Base-by-base conservation (phyloP, 768 basidiomycete genomes). In the Polyporus arcularius region DNA sequence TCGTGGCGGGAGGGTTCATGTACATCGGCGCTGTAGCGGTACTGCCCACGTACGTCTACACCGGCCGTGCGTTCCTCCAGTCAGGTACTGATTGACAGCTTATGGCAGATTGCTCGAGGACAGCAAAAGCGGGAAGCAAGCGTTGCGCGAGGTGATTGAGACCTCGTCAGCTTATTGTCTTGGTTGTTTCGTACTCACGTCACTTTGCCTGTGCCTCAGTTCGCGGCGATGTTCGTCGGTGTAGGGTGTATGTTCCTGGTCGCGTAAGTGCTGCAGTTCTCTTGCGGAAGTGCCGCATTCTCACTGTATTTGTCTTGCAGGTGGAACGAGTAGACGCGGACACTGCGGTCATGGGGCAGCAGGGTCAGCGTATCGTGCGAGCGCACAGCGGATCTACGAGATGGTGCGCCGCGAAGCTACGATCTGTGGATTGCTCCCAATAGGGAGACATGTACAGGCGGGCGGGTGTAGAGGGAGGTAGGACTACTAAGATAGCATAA, bases 1-100 rank as follows among this genome's bases (percentile, higher is more conserved):
- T 92, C 70, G 92, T 93, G 47, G 92, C 92, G 38, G 92, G 92
- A 64, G 93, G 93, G 16, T 97, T 96, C 78, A 77, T 96, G 68
- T 96, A 95, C 75, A 95, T 96, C 70, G 94, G 93, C 30, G 91
- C 92, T 32, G 94, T 96, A 58, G 92, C 93, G 50, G 93, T 95
- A 61, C 77, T 95, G 61, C 94, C 94, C 67, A 92, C 90, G 91
- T 93, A 81, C 70, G 90, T 81, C 62, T 55, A 43, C 51, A 42
- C n/a, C 14, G 5, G 31, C 15, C 26, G 31, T 58, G 50, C 18
- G 57, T 47, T 64, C 40, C 12, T 53, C 52, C 39, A 5, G 53
- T 12, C 18, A 18, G n/a, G 16, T 30, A 5, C 41, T 40, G 55
- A 39, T 18, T 21, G 40, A 51, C 67, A 94, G 94, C 59, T 75